These are phyloP conservation scores for Albugo candida DNA, from an alignment of 352 stramenopile genomes.

Conservation along the genomic window DNA sequence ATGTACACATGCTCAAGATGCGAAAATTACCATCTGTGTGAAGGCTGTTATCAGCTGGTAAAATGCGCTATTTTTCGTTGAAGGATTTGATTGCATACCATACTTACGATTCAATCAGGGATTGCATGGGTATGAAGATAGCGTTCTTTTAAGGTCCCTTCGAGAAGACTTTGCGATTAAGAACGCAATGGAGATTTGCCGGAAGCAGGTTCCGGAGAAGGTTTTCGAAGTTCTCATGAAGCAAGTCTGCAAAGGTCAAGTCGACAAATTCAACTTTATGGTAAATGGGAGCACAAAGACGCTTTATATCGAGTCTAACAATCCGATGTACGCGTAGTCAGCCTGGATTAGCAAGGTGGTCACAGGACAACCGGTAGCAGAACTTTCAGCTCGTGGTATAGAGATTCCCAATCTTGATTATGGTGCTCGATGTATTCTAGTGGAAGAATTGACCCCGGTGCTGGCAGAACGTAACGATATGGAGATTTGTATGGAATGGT, in stretches of 20 bases:
- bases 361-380: slow-evolving; percentile 34
- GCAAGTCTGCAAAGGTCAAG: slow-evolving; percentile 62
- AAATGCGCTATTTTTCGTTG: background rate
- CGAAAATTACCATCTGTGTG: slow-evolving; percentile 65
- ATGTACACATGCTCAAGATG: slow-evolving; percentile 81
- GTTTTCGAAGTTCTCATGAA: slow-evolving; percentile 69
- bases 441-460: slow-evolving; percentile 60
- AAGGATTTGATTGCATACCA: background rate
- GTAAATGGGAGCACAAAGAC: slow-evolving; percentile 4
- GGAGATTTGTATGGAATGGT: slow-evolving; percentile 79
- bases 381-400: slow-evolving; percentile 61
- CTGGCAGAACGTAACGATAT: slow-evolving; percentile 63
- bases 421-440: slow-evolving; percentile 47
- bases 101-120: slow-evolving; percentile 8
- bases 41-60: slow-evolving; percentile 59
- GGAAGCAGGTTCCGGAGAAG: slow-evolving; percentile 59
- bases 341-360: slow-evolving; percentile 74
- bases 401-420: slow-evolving; percentile 61
- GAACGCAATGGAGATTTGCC: slow-evolving; percentile 50
- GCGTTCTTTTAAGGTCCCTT: slow-evolving; percentile 45
- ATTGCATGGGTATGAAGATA: slow-evolving; percentile 72
- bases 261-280: slow-evolving; percentile 80
- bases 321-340: slow-evolving; percentile 12
- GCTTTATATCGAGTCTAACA: background rate
- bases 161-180: slow-evolving; percentile 67